phyloP scores from a whole-genome alignment of 495 filamentous ascomycete species.

The Oidiodendron maius region DNA sequence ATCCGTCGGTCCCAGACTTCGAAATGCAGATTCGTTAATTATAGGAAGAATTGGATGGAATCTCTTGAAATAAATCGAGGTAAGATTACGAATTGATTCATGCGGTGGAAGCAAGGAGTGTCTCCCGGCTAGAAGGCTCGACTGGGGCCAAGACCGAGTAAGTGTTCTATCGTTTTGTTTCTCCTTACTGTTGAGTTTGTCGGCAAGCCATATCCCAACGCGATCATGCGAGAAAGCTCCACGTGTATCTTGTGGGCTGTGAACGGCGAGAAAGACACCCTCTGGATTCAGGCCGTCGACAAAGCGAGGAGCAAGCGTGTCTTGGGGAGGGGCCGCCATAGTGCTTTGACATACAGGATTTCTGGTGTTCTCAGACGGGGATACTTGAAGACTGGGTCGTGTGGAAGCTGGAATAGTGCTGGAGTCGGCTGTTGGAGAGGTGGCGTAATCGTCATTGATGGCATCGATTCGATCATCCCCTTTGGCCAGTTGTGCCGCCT shows the following conservation, averaged over 20 bases:
- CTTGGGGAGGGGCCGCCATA: background rate
- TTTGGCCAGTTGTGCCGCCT: too few relatives aligned
- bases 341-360: too few relatives aligned
- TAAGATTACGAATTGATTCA: slow-evolving; percentile 29
- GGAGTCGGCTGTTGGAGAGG: too few relatives aligned
- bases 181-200: background rate
- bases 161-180: background rate
- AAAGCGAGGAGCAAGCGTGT: slow-evolving; percentile 28
- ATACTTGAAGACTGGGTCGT: too few relatives aligned
- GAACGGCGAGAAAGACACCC: slow-evolving; percentile 40
- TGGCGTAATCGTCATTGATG: too few relatives aligned
- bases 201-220: slow-evolving; percentile 17
- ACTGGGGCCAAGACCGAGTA: slow-evolving; percentile 1
- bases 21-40: slow-evolving; percentile 23
- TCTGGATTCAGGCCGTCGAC: slow-evolving; percentile 50
- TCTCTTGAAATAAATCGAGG: slow-evolving; percentile 37
- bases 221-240: slow-evolving; percentile 24
- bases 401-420: too few relatives aligned
- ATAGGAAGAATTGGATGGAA: slow-evolving; percentile 46
- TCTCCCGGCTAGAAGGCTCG: slow-evolving; percentile 9
- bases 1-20: slow-evolving; percentile 17
- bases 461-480: too few relatives aligned
- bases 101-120: slow-evolving; percentile 21
- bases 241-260: slow-evolving; percentile 29
- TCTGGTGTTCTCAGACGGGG: too few relatives aligned